Evolutionary conservation across 306 rosid genomes (phyloP).

Genomic region (Fagus sylvatica): DNA sequence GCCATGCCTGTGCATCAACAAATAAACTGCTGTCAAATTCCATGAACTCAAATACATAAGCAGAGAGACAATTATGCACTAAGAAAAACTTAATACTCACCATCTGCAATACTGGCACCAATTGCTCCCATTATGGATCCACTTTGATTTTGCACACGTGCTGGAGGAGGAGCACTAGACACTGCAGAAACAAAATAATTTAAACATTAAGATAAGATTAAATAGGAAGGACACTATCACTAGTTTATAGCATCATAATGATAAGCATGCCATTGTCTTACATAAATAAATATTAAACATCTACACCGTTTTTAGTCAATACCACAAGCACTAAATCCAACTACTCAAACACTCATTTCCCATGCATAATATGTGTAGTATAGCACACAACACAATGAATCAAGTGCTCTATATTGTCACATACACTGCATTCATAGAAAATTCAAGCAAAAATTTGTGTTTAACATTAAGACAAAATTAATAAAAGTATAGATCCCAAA

Average conservation of each 20-base stretch:
- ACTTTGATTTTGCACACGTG: slow-evolving; percentile 3
- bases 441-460: neutral
- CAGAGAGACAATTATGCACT: neutral
- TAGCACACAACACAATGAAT: neutral
- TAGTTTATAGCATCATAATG: neutral
- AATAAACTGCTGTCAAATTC: neutral
- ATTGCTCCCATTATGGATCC: slow-evolving; percentile 25
- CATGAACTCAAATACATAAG: neutral
- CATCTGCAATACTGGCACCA: slow-evolving; percentile 20
- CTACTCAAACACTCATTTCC: neutral
- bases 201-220: neutral
- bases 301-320: neutral
- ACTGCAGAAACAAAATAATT: slow-evolving; percentile 7
- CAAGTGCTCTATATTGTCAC: neutral
- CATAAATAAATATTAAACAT: neutral
- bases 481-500: neutral
- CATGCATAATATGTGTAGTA: neutral
- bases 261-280: neutral
- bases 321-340: neutral
- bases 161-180: slow-evolving; percentile 27
- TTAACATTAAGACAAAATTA: neutral
- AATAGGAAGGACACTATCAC: neutral
- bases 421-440: neutral
- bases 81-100: slow-evolving; percentile 12
- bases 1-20: slow-evolving; percentile 22